Percentiles rank a stretch among this genome's conserved stretches.
These are phyloP conservation scores for Bryopsis sp. DNA, from an alignment of 139 green algal species.

Conservation along the genomic window DNA sequence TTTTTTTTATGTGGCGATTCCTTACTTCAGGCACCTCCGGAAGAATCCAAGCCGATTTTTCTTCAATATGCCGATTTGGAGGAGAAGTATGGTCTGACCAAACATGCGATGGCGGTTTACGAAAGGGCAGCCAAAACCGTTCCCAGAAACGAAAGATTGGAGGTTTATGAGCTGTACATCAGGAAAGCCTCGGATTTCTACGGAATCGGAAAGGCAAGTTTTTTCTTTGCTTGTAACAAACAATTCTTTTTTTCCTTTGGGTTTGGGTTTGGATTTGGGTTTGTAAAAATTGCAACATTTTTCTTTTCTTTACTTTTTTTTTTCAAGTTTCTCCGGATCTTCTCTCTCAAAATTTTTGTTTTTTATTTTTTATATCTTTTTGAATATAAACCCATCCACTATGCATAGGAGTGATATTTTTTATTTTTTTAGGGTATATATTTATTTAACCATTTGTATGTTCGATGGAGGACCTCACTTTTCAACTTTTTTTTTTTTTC, in stretches of 20 bases:
- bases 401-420: not conserved
- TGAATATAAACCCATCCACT: no score
- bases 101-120: conserved; percentile 86
- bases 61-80: conserved; percentile 81
- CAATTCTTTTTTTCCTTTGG: not conserved
- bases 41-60: conserved; percentile 28
- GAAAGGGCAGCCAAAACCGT: conserved; percentile 53
- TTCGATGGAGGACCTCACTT: not conserved
- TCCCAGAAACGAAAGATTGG: conserved; percentile 58
- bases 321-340: conserved; percentile 15
- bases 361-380: no score
- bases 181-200: conserved; percentile 83
- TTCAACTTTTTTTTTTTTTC: no score
- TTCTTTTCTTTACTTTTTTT: not conserved
- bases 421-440: not conserved
- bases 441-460: not conserved
- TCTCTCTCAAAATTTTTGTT: no score
- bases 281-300: not conserved
- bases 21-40: conserved; percentile 7
- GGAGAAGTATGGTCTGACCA: conserved; percentile 82
- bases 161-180: conserved; percentile 82
- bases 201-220: conserved; percentile 77
- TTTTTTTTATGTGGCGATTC: not conserved
- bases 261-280: no score
- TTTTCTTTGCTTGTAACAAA: not conserved